Evolutionary conservation across 768 basidiomycete species (phyloP), one percentile per base, ranked within the genome.

Genomic region (Neoboletus magnificus): DNA sequence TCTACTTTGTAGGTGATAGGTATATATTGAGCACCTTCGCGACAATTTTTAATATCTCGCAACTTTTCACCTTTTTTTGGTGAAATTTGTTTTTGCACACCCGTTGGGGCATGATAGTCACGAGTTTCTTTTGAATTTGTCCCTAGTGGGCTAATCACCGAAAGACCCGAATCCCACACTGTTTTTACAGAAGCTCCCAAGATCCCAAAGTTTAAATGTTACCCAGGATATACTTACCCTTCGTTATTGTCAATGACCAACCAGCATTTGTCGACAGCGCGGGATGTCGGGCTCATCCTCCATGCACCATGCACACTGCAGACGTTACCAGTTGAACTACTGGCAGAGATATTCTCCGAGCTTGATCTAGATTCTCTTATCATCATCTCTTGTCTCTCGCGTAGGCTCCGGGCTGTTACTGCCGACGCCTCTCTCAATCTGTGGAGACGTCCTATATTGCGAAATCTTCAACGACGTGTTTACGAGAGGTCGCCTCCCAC

Each of bases 241-340:
- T 42, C 2, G 16, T 15, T 9, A n/a, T 35, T 18, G 16, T 11
- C 49, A 29, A 43, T 55, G 55, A 5, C 46, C 41, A n/a, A 32
- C 49, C 45, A 54, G 20, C 27, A 43, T 36, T 16, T 49, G 30
- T 44, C 46, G 42, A 49, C 18, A 39, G n/a, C 10, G 6, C 32
- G 16, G 13, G 48, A 43, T 15, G 44, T 37, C 15, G 35, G 20
- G 23, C 41, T 29, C 20, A 18, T 29, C 32, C 44, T 23, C 32
- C 22, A 16, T 10, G n/a, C 25, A 35, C 55, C 39, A 29, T 36
- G 42, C 27, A 55, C 64, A 16, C 61, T 79, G 10, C 77, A 86
- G 61, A 74, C 76, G 6, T 75, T 91, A 7, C 88, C 89, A n/a
- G 86, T 88, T 41, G 89, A 92, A 65, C 78, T 91, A 50, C 81